A percentile compares a stretch with the other conserved stretches of the same genome.
Conservation (phyloP, 2,329 filamentous ascomycete genomes). For the Emmonsiellopsis sp. region DNA sequence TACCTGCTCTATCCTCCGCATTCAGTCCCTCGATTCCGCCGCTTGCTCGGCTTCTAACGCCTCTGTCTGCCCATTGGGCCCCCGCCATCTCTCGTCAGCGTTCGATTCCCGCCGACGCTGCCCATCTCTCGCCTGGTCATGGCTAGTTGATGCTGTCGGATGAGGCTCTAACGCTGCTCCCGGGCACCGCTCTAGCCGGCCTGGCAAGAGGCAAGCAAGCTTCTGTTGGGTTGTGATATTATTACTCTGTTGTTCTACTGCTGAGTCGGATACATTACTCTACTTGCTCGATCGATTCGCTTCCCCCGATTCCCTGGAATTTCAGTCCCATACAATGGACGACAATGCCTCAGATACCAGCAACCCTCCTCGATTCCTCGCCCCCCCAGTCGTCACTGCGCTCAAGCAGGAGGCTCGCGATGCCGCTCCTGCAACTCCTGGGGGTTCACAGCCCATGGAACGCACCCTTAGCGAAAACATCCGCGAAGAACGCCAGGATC, state of each 20-base stretch:
- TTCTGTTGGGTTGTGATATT: neutral
- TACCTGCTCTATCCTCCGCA: too few species aligned
- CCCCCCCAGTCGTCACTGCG: slow-evolving; percentile 36
- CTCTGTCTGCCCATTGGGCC: too few species aligned
- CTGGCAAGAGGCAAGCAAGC: slow-evolving; percentile 19
- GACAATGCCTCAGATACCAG: slow-evolving; percentile 26
- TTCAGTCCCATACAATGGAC: slow-evolving; percentile 24
- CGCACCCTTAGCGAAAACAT: slow-evolving; percentile 77
- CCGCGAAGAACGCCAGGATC: slow-evolving; percentile 82
- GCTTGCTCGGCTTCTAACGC: too few species aligned
- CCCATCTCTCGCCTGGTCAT: slow-evolving; percentile 7
- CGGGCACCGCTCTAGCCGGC: slow-evolving; percentile 34
- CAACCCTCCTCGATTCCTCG: slow-evolving; percentile 26
- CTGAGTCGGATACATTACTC: neutral
- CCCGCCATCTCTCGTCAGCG: neutral
- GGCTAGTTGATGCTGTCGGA: slow-evolving; percentile 32
- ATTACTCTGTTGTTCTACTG: neutral
- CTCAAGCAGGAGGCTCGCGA: slow-evolving; percentile 35
- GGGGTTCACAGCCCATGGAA: slow-evolving; percentile 36
- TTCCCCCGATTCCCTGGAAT: neutral
- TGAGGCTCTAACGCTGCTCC: slow-evolving; percentile 30
- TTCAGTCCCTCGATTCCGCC: too few species aligned
- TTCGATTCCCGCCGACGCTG: neutral
- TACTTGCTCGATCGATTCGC: too few species aligned
- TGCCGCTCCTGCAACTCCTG: slow-evolving; percentile 10